Evolutionary conservation across 2,329 filamentous ascomycete species (phyloP), one percentile per base, ranked within the genome.

Genomic region (Coniochaeta sp.): DNA sequence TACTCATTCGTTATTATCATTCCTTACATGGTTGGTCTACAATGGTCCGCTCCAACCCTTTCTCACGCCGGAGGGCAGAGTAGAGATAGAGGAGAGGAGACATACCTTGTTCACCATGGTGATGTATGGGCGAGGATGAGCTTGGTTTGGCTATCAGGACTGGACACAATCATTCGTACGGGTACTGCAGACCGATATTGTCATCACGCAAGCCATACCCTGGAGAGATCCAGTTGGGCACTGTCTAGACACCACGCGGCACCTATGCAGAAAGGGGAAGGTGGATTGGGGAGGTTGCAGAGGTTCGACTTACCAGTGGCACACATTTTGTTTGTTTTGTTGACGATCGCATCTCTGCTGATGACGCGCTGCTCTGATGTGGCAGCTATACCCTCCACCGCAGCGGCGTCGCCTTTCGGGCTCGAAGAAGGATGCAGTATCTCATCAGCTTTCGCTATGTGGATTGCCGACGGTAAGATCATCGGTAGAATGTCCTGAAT

Each of bases 71-170:
- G 12, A 40, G 12, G 19, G 33, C 4, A 28, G 43, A 1, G 28
- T 34, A 28, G 64, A 28, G 19, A 3, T 19, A 62, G 34, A 64
- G 50, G 9, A 24, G 16, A 26, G 34, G 57, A 59, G 14, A 64
- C 76, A 66, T 68, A 85, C 83, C 83, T 78, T 90, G 85, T 68
- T 86, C 81, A 59, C 86, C 87, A 66, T 90, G 86, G 67, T 91
- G 88, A 64, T 88, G 86, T 24, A 91, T 77, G 6, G 83, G 80
- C 0, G 85, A 86, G 2, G 79, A 74, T 31, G 84, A 84, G 58
- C 82, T 80, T 7, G 88, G 85, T 64, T 84, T 83, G 1, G 87
- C 83, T 43, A 86, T 81, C 72, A 89, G 79, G 11, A 89, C 83
- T 84, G 64, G 60, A 58, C 55, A n/a, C 36, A 22, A 59, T 62